Conservation (phyloP, 805 yeast genomes). For the Sugiyamaella americana region DNA sequence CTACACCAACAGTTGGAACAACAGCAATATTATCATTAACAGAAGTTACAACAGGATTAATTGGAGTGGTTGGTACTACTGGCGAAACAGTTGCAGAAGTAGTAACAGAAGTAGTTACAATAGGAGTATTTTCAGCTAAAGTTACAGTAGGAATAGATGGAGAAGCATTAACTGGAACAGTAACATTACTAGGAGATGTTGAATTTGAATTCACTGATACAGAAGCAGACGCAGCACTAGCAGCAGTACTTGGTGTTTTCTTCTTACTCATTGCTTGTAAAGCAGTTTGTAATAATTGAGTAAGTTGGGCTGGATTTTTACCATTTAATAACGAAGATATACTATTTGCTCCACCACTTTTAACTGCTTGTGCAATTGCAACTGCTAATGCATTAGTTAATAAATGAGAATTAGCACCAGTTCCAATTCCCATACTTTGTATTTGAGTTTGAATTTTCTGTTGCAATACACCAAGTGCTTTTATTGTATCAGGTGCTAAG, state of each 20-base stretch:
- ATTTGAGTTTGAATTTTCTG: conserved; percentile 78
- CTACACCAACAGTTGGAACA: background rate
- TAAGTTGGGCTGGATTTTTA: conserved; percentile 24
- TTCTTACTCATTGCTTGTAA: conserved; percentile 17
- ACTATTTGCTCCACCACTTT: conserved; percentile 34
- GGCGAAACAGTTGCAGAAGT: conserved; percentile 6
- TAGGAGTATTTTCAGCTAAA: background rate
- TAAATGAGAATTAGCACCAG: conserved; percentile 75
- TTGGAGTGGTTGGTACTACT: conserved; percentile 3
- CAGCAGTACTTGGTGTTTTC: background rate
- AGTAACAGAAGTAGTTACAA: conserved; percentile 9
- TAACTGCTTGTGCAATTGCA: conserved; percentile 87
- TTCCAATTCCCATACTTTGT: conserved; percentile 69
- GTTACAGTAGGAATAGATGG: conserved; percentile 1
- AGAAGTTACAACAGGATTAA: background rate
- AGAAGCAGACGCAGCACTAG: conserved; percentile 8
- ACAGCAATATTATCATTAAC: conserved; percentile 1
- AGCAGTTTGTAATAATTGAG: conserved; percentile 20
- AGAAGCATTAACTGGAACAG: background rate
- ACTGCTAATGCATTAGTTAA: conserved; percentile 88
- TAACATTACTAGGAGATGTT: background rate
- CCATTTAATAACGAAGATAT: conserved; percentile 21
- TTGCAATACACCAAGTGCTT: conserved; percentile 76
- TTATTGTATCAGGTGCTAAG: conserved; percentile 54
- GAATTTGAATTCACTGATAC: background rate